Evolutionary conservation across 352 stramenopile genomes (phyloP).

Genomic region (Pythium dissotocum): DNA sequence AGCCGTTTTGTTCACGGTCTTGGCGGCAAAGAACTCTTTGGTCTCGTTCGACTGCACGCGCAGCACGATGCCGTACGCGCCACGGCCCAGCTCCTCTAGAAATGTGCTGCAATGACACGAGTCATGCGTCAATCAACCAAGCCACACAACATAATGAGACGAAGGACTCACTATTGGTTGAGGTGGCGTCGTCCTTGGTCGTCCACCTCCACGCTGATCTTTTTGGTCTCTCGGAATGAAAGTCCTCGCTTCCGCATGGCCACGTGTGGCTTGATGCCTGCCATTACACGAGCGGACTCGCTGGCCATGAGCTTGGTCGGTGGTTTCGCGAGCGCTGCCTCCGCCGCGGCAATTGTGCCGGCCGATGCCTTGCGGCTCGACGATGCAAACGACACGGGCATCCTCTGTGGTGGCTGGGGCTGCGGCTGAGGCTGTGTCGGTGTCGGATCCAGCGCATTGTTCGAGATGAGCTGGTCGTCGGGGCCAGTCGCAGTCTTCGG

Average conservation of each 20-base stretch:
- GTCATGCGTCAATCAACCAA: background rate
- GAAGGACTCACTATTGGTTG: slow-evolving; percentile 72
- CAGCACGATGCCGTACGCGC: slow-evolving; percentile 71
- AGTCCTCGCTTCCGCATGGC: slow-evolving; percentile 59
- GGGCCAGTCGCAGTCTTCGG: background rate
- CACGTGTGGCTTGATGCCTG: slow-evolving; percentile 57
- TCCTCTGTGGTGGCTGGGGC: background rate
- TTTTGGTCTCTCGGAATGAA: slow-evolving; percentile 71
- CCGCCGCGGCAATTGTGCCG: background rate
- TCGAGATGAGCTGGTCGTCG: background rate
- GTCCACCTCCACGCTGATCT: slow-evolving; percentile 50
- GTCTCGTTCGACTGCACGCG: slow-evolving; percentile 71
- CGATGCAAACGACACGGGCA: background rate
- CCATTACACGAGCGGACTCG: slow-evolving; percentile 42
- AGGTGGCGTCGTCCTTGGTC: slow-evolving; percentile 53
- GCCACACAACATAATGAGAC: background rate
- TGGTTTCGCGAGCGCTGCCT: slow-evolving; percentile 1
- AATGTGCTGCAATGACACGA: slow-evolving; percentile 49
- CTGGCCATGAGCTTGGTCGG: slow-evolving; percentile 16
- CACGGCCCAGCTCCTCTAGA: slow-evolving; percentile 66
- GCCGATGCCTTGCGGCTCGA: slow-evolving; percentile 8
- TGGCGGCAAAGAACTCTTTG: slow-evolving; percentile 70
- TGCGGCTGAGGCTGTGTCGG: background rate
- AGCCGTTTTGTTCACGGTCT: slow-evolving; percentile 74
- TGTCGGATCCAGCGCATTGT: background rate